These are phyloP conservation scores for Eutypa lata DNA, from an alignment of 2,329 filamentous ascomycete species.

Conservation along the genomic window DNA sequence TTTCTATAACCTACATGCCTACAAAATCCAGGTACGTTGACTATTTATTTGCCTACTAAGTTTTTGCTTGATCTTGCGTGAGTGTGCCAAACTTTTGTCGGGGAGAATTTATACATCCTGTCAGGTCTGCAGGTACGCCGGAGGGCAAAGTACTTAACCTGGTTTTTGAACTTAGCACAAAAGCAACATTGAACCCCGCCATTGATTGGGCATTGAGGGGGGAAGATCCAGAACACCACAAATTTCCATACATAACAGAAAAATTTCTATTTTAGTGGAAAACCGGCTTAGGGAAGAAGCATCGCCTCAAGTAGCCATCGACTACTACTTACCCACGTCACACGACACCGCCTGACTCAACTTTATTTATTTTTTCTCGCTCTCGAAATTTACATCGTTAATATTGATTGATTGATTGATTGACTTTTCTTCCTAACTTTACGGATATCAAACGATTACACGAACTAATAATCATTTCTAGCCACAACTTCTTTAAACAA, in stretches of 20 bases:
- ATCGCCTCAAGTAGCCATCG: neutral
- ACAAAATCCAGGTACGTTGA: no score
- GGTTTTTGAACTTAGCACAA: no score
- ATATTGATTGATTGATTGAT: neutral
- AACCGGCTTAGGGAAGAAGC: neutral
- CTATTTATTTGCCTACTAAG: no score
- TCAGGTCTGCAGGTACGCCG: no score
- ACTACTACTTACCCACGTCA: neutral
- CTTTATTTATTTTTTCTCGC: no score
- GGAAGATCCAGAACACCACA: neutral
- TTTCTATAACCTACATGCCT: no score
- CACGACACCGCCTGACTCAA: neutral
- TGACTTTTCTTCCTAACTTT: neutral
- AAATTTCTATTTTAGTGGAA: neutral
- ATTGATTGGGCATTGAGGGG: neutral
- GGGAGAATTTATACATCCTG: no score
- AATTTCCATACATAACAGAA: neutral
- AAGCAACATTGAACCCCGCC: neutral
- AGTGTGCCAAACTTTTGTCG: no score
- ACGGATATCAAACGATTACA: neutral
- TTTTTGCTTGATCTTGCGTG: no score
- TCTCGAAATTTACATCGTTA: neutral
- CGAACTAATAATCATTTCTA: neutral
- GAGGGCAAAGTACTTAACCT: no score
- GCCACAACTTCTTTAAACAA: neutral